phyloP scores from a whole-genome alignment of 306 rosid species.

The Pyrus pyrifolia region DNA sequence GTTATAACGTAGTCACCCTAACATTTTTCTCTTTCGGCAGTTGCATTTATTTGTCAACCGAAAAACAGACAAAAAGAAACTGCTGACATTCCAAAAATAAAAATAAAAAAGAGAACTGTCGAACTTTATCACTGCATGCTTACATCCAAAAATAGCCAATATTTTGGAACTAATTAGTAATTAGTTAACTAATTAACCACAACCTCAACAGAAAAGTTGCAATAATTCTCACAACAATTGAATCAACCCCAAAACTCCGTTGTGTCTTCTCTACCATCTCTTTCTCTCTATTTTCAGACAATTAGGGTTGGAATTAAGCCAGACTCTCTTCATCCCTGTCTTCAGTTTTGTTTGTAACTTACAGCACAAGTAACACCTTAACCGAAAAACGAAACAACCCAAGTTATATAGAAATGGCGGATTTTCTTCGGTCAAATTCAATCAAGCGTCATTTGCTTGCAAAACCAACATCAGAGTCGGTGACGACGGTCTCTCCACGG shows the following conservation, averaged over 20 bases:
- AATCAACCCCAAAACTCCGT: neutral
- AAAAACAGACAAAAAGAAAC: neutral
- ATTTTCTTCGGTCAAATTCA: neutral
- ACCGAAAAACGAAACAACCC: neutral
- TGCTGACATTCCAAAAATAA: neutral
- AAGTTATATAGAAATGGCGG: constrained; percentile 4
- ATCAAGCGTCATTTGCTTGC: neutral
- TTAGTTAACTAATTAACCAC: neutral
- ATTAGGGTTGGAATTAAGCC: neutral
- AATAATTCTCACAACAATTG: neutral
- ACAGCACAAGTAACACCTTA: neutral
- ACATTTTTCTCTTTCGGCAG: no score
- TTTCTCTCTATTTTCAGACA: neutral
- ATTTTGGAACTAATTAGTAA: neutral
- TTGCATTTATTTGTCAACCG: no score
- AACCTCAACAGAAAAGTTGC: neutral
- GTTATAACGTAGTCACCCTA: no score
- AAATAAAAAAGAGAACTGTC: neutral
- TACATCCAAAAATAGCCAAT: neutral
- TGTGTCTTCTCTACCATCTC: neutral
- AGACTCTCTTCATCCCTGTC: neutral
- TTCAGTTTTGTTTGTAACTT: neutral
- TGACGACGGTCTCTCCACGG: neutral
- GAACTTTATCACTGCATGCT: neutral
- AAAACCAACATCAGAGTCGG: neutral